Base-by-base conservation (phyloP, 306 rosid species). In the Oemleria cerasiformis region DNA sequence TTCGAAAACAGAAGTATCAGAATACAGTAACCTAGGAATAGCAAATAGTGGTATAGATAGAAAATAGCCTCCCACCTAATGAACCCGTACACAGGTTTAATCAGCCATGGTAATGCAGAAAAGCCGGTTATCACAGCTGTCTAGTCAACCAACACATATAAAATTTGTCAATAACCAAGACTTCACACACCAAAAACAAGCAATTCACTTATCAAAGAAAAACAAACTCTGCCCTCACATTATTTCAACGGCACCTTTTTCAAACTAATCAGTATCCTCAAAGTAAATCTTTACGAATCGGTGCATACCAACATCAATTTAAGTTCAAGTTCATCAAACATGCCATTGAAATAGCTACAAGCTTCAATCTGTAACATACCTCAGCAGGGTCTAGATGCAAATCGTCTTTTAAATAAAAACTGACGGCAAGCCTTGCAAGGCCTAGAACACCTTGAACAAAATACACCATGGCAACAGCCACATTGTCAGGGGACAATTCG, bases 371-470 rank as follows among this genome's bases (percentile, higher is more conserved):
- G 14, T 20, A 21, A 30, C 55, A 76, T 60, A 94, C 99, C 97
- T 94, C 97, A 53, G 99, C 99, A 71, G 99, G 99, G 57, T 94
- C 96, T 63, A 94, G 82, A 82, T 85, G 96, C 79, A 94, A 89
- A 91, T 91, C 95, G 41, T 94, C 99, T 77, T 91, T 94, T 38
- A 94, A 82, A 75, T 86, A 94, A 73, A 87, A 94, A 83, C 72
- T 86, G 51, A 94, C 92, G 50, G 99, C 99, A 75, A 94, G 86
- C 86, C 97, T 89, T 7, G 99, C 92, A 69, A 94, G 99, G 72
- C 92, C 97, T 53, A 94, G 78, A 69, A 94, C 96, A 49, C 99
- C 99, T 87, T 94, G 99, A 80, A 94, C 99, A 84, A 94, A 94
- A 80, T 94, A 94, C 17, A 94, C 99, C 97, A 94, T 91, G 2